These are phyloP conservation scores for Colletotrichum plurivorum DNA, from an alignment of 2,329 filamentous ascomycete genomes.

Conservation along the genomic window DNA sequence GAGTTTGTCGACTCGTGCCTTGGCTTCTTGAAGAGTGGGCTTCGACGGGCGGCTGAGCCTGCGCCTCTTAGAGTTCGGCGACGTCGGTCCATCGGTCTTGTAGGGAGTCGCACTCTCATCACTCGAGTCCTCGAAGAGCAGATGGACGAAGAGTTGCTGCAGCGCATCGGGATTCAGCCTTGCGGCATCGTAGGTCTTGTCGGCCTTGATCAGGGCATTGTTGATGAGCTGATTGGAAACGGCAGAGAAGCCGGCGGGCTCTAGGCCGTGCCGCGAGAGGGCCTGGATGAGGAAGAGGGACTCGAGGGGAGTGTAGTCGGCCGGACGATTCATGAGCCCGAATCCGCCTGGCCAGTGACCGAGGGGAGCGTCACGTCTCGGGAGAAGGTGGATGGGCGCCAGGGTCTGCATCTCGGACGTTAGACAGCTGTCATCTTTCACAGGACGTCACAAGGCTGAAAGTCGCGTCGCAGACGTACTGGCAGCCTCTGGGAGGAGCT, in stretches of 20 bases:
- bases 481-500: conserved; percentile 41
- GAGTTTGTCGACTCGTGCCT: conserved; percentile 76
- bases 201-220: conserved; percentile 80
- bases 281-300: conserved; percentile 88
- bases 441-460: conserved; percentile 30
- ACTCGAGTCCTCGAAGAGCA: conserved; percentile 81
- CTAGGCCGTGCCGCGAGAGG: conserved; percentile 77
- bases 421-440: conserved; percentile 35
- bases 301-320: conserved; percentile 87
- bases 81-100: conserved; percentile 51
- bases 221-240: conserved; percentile 82
- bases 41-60: conserved; percentile 78
- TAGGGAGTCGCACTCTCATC: conserved; percentile 59
- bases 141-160: conserved; percentile 81
- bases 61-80: conserved; percentile 77
- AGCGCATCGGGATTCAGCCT: conserved; percentile 84
- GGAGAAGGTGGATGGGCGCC: conserved; percentile 69
- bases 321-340: conserved; percentile 70
- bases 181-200: conserved; percentile 78
- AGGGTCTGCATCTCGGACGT: conserved; percentile 54
- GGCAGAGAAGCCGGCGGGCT: conserved; percentile 75
- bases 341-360: conserved; percentile 68
- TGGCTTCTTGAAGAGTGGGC: conserved; percentile 76
- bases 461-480: conserved; percentile 41
- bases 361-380: conserved; percentile 68